phyloP scores from a whole-genome alignment of 305 asterid species.

The Solanum aculeatissimum region DNA sequence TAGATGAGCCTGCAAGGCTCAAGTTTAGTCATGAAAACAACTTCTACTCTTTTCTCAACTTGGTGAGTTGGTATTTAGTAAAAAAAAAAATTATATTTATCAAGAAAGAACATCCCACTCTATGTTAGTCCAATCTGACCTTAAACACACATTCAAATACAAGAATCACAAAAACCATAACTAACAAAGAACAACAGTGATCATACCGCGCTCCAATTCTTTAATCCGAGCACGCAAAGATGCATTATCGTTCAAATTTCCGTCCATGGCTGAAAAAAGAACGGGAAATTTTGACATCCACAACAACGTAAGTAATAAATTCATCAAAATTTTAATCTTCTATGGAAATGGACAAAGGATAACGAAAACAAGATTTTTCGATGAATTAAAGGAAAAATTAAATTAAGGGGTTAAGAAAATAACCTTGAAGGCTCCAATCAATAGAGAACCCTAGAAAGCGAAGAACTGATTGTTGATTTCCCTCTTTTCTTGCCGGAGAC shows the following conservation, averaged over 20 bases:
- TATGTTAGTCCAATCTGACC: not conserved
- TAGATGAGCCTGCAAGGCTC: not conserved
- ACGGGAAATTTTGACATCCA: not conserved
- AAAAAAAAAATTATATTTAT: not conserved
- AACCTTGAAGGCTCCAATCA: not conserved
- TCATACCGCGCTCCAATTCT: conserved; percentile 76
- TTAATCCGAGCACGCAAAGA: conserved; percentile 53
- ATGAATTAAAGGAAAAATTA: not conserved
- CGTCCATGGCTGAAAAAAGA: conserved; percentile 51
- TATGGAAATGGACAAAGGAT: not conserved
- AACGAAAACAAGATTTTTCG: not conserved
- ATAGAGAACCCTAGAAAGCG: not conserved
- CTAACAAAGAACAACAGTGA: not conserved
- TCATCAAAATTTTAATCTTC: not conserved
- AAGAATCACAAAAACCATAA: not conserved
- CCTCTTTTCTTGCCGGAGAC: not conserved
- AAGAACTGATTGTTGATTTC: not conserved
- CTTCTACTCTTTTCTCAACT: not conserved
- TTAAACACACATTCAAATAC: not conserved
- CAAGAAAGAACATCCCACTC: not conserved
- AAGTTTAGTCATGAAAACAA: not conserved
- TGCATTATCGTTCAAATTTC: conserved; percentile 17
- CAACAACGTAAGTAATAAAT: not conserved
- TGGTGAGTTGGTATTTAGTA: not conserved
- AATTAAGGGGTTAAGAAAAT: not conserved